Conservation (phyloP, 805 yeast genomes). For the Saccharomyces paradoxus region DNA sequence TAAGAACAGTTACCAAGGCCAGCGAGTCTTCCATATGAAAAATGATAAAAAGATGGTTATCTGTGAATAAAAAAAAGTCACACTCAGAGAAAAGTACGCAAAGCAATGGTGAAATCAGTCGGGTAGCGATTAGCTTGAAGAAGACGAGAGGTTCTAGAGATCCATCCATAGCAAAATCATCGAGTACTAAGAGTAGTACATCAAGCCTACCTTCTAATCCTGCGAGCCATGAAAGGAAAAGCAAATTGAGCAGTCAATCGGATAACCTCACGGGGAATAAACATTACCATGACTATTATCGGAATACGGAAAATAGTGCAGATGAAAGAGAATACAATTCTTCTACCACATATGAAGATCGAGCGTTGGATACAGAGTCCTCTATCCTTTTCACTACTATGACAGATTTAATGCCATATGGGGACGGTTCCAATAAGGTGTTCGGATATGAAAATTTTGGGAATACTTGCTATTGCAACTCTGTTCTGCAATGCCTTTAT, state of each 20-base stretch:
- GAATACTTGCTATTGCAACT: slow-evolving; percentile 90
- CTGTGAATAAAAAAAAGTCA: slow-evolving; percentile 7
- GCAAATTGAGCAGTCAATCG: not conserved
- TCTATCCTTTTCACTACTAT: not conserved
- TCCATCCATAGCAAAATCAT: not conserved
- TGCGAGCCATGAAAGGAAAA: slow-evolving; percentile 4
- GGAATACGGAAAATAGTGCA: not conserved
- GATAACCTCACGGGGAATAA: not conserved
- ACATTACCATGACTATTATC: not conserved
- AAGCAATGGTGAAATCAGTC: not conserved
- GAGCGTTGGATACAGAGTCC: not conserved
- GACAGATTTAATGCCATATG: slow-evolving; percentile 35
- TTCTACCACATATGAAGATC: not conserved
- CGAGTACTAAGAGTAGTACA: not conserved
- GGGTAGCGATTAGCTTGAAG: not conserved
- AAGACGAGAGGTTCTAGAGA: not conserved
- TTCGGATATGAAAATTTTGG: slow-evolving; percentile 83
- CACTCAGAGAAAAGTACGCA: not conserved
- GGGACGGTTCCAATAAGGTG: slow-evolving; percentile 61
- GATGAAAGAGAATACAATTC: not conserved
- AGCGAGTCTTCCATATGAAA: not conserved
- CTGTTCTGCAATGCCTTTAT: slow-evolving; percentile 81
- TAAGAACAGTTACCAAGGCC: not conserved
- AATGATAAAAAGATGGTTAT: slow-evolving; percentile 20
- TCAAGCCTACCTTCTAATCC: not conserved